Percentiles rank a stretch among this genome's conserved stretches.
Conservation (phyloP, 1,284 basidiomycete species). For the Cutaneotrichosporon mucoides region DNA sequence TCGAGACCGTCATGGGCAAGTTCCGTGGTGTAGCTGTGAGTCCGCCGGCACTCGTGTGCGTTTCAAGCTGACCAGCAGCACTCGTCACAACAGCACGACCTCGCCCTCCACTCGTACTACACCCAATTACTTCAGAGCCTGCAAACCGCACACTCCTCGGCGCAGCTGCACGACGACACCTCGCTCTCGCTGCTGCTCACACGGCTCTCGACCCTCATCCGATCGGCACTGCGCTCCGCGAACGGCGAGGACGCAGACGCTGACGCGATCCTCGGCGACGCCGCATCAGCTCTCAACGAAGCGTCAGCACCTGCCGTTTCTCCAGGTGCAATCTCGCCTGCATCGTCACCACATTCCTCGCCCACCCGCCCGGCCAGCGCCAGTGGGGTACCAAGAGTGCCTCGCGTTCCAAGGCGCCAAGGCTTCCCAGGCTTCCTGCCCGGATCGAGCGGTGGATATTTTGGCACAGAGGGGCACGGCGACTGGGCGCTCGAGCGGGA, state of each 20-base stretch:
- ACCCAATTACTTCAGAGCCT: constrained; percentile 73
- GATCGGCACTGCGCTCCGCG: constrained; percentile 66
- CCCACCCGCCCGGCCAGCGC: not conserved
- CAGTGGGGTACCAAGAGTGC: not conserved
- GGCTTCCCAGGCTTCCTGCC: constrained; percentile 36
- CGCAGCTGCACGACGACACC: constrained; percentile 60
- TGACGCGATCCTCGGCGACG: too few species aligned
- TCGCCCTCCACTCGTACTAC: constrained; percentile 85
- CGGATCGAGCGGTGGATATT: constrained; percentile 42
- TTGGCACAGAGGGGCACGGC: constrained; percentile 48
- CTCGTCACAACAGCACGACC: constrained; percentile 86
- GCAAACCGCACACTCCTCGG: constrained; percentile 61
- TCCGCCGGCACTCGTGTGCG: constrained; percentile 18
- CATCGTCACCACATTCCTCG: not conserved
- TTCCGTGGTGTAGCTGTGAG: constrained; percentile 87
- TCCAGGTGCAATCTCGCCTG: not conserved
- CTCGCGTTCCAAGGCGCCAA: constrained; percentile 13
- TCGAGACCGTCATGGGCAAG: constrained; percentile 95
- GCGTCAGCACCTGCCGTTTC: too few species aligned
- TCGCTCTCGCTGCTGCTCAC: constrained; percentile 65
- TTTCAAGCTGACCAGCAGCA: constrained; percentile 54
- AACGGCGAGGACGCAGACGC: constrained; percentile 58
- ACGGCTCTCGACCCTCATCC: constrained; percentile 66
- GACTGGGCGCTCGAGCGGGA: constrained; percentile 86
- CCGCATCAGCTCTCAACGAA: too few species aligned